Evolutionary conservation across 768 basidiomycete species (phyloP), one percentile per base, ranked within the genome.

Genomic region (Trametes villosa): DNA sequence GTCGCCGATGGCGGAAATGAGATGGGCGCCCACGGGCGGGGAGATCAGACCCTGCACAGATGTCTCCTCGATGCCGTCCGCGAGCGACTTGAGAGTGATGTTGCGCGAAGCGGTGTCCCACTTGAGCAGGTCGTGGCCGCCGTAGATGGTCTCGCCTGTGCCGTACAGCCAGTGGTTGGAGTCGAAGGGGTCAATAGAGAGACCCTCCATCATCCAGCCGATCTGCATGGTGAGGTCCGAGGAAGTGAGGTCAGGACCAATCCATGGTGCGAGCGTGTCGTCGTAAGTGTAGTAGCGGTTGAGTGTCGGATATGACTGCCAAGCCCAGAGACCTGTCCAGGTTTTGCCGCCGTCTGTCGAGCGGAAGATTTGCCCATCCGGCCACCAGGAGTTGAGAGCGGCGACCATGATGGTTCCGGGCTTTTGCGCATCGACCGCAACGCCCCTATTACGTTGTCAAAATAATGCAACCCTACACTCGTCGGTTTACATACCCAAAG

Each of bases 141-240:
- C 86, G 44, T 85, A 82, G 38, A 89, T 78, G 4, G 87, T 88
- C 15, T 76, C 79, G 27, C 87, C 87, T 17, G 87, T 89, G n/a
- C 87, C 86, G 69, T 87, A 87, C 20, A 88, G 72, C 83, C 85
- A 86, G 68, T 88, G 86, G 67, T 88, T 81, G 1, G 83, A 85
- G 68, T 89, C 83, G 65, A 87, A 85, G 0, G 86, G 87, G 70
- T 89, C 81, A 47, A 88, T 87, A 22, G 73, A 76, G 46, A 87
- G 70, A 75, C 84, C 72, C 76, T 88, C 86, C 81, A 88, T 87
- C 86, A 87, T 87, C 86, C 86, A 88, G 11, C 87, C 86, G 47
- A 86, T 81, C 60, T 86, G 85, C 53, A 75, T 74, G 5, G 80
- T 80, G 17, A 76, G 68, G 22, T 72, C 77, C 1, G 74, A 76